Evolutionary conservation across 192 early-diverging fungal species (phyloP), one percentile per base, ranked within the genome.

Genomic region (Backusella parvicylindrica): DNA sequence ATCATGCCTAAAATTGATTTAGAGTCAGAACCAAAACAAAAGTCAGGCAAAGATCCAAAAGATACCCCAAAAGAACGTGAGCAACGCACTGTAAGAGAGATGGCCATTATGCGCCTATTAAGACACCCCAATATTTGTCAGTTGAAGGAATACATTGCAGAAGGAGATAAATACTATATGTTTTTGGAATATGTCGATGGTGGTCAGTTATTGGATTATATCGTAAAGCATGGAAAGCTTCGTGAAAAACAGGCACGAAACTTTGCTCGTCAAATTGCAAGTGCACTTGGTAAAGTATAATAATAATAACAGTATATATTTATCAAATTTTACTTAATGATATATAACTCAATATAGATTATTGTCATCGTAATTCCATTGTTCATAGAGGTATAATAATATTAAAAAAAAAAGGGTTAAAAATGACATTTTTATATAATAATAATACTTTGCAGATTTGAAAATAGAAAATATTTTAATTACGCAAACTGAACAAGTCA

Each of bases 401-500:
- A 33, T 43, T 5, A 40, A 30, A 16, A 30, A 6, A 30, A 15
- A 47, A 12, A 23, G 53, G 53, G 21, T 60, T 11, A 60, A 60
- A 60, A 60, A 60, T 60, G 53, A 28, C 26, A 60, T 60, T 13
- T 60, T 28, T 21, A 53, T 53, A 56, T 53, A 23, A 53, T 56
- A 23, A 36, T 47, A 28, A 13, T 1, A 72, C 60, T 32, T 16
- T 75, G 6, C 33, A 81, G 80, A 95, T 79, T 83, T 95, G 38
- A 95, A 95, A 80, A 91, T 91, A 73, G 94, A 96, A 79, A 96
- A 96, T 78, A 84, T 96, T n/a, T 87, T 96, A 74, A 84, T 96
- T 16, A 92, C 80, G 13, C 68, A 92, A 64, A 77, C 86, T 33
- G 83, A 86, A 36, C 85, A 83, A 37, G 91, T 96, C 72, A 93